Base-by-base conservation (phyloP, 768 basidiomycete species). In the Phanerochaete sordida region DNA sequence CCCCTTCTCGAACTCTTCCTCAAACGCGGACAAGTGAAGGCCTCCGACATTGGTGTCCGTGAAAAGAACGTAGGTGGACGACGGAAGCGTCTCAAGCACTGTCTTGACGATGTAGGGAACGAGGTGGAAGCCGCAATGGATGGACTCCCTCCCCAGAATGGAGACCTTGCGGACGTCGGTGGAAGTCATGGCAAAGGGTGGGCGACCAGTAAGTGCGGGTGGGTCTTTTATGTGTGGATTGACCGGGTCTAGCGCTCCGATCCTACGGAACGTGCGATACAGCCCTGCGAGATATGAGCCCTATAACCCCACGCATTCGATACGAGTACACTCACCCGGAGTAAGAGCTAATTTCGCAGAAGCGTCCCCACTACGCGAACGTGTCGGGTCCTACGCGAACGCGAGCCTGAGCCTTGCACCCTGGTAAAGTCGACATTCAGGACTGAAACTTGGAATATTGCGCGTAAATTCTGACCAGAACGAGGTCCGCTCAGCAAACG, bases 51-150 rank as follows among this genome's bases (percentile, higher is more conserved):
- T 87, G 27, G 90, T 87, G 76, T 98, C 97, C 28, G 96, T 98
- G 70, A 98, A 74, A 65, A 99, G 81, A 68, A 93, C 90, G 74
- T 98, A 98, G 48, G 90, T 84, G 1, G 93, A 90, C 0, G 94
- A 89, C 2, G 87, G 80, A 24, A 95, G 80, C 1, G 83, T 81
- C 3, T 77, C 70, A 59, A 92, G 75, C 60, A 95, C 84, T 19
- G 90, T 96, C 43, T 74, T 65, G 47, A 81, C 84, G 75, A 96
- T 91, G 81, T 98, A 90, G 1, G 90, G 84, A 63, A 91, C 81
- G 59, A 99, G 85, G 72, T 94, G 94, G 68, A 98, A 95, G 35
- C 95, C 95, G 67, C 91, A 92, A 72, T 95, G 95, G 64, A 98
- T 97, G 43, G 89, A 82, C 30, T 95, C 87, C 66, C 81, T 90